Evolutionary conservation across 2,329 filamentous ascomycete genomes (phyloP), one percentile per base, ranked within the genome.

Genomic region (Exophiala bonariae): DNA sequence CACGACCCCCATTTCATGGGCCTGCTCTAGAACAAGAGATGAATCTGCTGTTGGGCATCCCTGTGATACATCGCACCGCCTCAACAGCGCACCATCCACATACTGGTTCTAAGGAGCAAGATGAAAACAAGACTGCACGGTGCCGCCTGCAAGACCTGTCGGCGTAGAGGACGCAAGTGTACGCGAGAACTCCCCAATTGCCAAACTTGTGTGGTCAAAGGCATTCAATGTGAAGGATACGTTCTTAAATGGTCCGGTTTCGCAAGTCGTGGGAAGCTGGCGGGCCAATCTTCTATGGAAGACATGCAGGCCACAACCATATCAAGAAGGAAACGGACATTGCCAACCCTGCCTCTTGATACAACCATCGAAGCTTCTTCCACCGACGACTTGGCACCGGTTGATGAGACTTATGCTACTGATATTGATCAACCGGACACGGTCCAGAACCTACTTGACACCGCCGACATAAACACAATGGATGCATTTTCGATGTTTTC

Each of bases 191-290:
- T 49, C 2, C 47, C 47, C 3, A 40, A 26, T 11, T 49, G 47
- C 18, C 26, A 28, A 18, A 33, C 33, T 11, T 49, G 47, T 17
- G 14, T 40, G 6, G 18, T 33, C 16, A 44, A 41, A 36, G 18
- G 30, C 13, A 26, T 44, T 8, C 41, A 44, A 19, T 49, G 47
- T 23, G 47, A 40, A 41, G 47, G 47, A 17, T 49, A 49, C 28
- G 28, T 28, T 7, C 13, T 44, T 13, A 20, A 30, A 17, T 49
- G 47, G 47, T 11, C 40, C 14, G 46, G 46, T 14, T 13, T 49
- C 22, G 46, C 46, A 1, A 39, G 14, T 13, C 40, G 46, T 16
- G 46, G 46, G 8, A 49, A 49, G 35, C 34, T 49, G 9, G 46
- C 46, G 3, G 46, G 39, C 2, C 38, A 39, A 28, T 17, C 43